Base-by-base conservation (phyloP, 345 rosid species). In the Dovyalis caffra region DNA sequence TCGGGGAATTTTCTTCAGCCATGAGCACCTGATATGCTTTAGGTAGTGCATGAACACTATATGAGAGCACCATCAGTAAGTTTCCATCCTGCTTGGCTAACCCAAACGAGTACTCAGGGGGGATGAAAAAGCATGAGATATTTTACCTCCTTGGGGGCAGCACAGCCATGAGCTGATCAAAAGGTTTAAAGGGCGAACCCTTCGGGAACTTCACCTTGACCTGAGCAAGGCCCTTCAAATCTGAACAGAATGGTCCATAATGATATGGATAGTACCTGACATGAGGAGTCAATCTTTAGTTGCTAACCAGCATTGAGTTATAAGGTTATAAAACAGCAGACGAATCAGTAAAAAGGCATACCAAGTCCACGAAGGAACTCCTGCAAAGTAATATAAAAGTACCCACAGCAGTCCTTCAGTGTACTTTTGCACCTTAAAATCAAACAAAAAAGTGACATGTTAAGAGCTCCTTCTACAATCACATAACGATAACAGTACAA, bases 331-430 rank as follows among this genome's bases (percentile, higher is more conserved):
- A 25, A 10, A 20, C 64, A 10, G 10, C 5, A 32, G 37, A 63
- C 12, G 14, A 29, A 63, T 32, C 3, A 8, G 26, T n/a, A 16
- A 64, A 68, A 7, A 47, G 14, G 1, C 70, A 71, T 69, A 79
- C 82, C 85, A 82, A 6, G 68, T 26, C 85, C 83, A 82, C 0
- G 85, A 78, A 53, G 72, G 75, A 1, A 82, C 78, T 69, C 66
- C 85, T 1, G 75, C 58, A 25, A 29, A 81, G 38, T 81, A 77
- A 70, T 81, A 81, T 11, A 26, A 56, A 6, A 81, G 70, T 15
- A 77, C 76, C 84, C 81, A 81, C 56, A 70, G 8, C 29, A 81
- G 57, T 21, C 84, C 81, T 72, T 77, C 81, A 0, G 76, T 71
- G 49, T 81, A 77, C 69, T 74, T 73, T 3, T 66, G 76, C 3